These are phyloP conservation scores for Sugiyamaella grinbergsii DNA, from an alignment of 1,139 yeast genomes.

Conservation along the genomic window DNA sequence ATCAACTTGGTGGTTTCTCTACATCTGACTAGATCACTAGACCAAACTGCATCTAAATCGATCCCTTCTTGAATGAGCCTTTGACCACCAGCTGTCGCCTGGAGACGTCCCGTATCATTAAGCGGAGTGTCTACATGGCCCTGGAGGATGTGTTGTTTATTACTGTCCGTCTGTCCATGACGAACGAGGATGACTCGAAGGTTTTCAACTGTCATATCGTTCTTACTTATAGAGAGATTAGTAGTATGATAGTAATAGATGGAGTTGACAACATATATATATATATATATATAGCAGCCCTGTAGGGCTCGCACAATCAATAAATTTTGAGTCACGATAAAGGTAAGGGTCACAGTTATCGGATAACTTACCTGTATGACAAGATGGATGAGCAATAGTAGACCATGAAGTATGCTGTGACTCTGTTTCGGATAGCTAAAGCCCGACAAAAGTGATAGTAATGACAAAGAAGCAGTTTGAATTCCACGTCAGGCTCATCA, in stretches of 20 bases:
- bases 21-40: constrained; percentile 41
- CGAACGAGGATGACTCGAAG: constrained; percentile 65
- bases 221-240: neutral
- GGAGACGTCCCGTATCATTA: constrained; percentile 33
- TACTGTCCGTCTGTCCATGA: constrained; percentile 81
- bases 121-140: constrained; percentile 55
- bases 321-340: neutral
- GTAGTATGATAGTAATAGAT: neutral
- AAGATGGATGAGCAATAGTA: too few relatives aligned
- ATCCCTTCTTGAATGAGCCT: constrained; percentile 24
- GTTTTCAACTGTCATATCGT: constrained; percentile 15
- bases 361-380: too few relatives aligned
- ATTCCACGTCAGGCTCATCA: too few relatives aligned
- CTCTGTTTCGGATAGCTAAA: too few relatives aligned
- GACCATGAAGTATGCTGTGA: too few relatives aligned
- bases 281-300: neutral
- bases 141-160: constrained; percentile 65
- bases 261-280: neutral
- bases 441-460: too few relatives aligned
- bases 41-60: constrained; percentile 36
- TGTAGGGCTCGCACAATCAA: neutral
- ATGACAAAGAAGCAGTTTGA: too few relatives aligned
- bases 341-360: constrained; percentile 1
- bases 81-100: constrained; percentile 34
- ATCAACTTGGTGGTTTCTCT: constrained; percentile 35